Percentiles rank a stretch among this genome's conserved stretches.
Evolutionary conservation across 805 yeast genomes (phyloP).

Genomic region (Saccharomyces kudriavzevii): DNA sequence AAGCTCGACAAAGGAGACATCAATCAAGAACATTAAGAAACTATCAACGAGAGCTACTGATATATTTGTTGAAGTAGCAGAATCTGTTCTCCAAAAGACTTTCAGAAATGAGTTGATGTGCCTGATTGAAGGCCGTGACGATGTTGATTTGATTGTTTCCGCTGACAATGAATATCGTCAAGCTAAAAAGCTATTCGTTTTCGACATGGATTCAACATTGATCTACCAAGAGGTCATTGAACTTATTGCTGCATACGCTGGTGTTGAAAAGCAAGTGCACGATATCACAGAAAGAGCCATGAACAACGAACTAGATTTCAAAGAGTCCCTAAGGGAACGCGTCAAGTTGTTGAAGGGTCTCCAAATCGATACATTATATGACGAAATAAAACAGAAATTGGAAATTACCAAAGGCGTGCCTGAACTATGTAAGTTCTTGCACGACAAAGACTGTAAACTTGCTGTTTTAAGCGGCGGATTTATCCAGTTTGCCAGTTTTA

Average conservation of each 20-base stretch:
- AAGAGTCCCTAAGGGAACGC: slow-evolving; percentile 66
- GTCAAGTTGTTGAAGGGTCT: slow-evolving; percentile 79
- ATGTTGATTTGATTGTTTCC: slow-evolving; percentile 21
- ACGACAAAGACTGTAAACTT: slow-evolving; percentile 52
- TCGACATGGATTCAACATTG: slow-evolving; percentile 97
- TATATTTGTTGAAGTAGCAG: slow-evolving; percentile 4
- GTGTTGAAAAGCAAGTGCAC: slow-evolving; percentile 79
- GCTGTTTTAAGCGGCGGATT: slow-evolving; percentile 96
- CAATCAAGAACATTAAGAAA: slow-evolving; percentile 2
- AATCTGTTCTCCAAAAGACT: slow-evolving; percentile 1
- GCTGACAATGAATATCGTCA: slow-evolving; percentile 14
- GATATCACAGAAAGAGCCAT: slow-evolving; percentile 87
- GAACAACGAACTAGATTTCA: slow-evolving; percentile 94
- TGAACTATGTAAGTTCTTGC: slow-evolving; percentile 58
- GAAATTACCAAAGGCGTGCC: slow-evolving; percentile 78
- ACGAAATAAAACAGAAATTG: slow-evolving; percentile 61
- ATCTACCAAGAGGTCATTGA: slow-evolving; percentile 96
- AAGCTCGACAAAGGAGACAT: not conserved
- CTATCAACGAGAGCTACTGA: slow-evolving; percentile 16
- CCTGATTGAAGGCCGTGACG: slow-evolving; percentile 6
- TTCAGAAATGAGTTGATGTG: slow-evolving; percentile 1
- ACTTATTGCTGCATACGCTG: slow-evolving; percentile 88
- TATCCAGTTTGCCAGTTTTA: slow-evolving; percentile 72
- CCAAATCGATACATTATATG: slow-evolving; percentile 64
- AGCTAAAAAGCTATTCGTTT: slow-evolving; percentile 55